Base-by-base conservation (phyloP, 352 stramenopile species). In the Pythium sp. region DNA sequence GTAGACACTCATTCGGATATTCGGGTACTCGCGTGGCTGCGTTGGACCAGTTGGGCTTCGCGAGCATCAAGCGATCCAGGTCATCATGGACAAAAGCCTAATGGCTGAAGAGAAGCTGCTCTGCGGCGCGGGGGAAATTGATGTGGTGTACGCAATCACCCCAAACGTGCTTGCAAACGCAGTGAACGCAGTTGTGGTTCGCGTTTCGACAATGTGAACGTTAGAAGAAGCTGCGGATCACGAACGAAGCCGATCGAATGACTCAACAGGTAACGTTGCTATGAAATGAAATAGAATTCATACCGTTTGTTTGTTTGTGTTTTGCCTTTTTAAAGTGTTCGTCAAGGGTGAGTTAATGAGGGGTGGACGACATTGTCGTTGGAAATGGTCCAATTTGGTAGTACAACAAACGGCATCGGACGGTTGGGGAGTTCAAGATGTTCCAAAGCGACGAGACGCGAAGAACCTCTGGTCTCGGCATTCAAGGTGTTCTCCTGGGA, bases 31-130 rank as follows among this genome's bases (percentile, higher is more conserved):
- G 8, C 78, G 81, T 30, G 84, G 84, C n/a, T 84, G 73, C 49
- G 74, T 91, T 41, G 84, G 84, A 3, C 84, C 84, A 9, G 72
- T 93, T 34, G 84, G 84, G 1, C 70, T 93, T 18, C 81, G 84
- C 26, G 69, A 88, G 54, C 79, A 89, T 41, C 36, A 71, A 3
- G 64, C 38, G 0, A 77, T 86, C n/a, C 72, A 61, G n/a, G 66
- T 93, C n/a, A 70, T 93, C 12, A 11, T 93, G 20, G 82, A 93
- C 54, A 58, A 63, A 9, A 55, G 58, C 36, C 76, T 75, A 32
- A 69, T 76, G 18, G 24, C 66, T 60, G 70, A 69, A 58, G 2
- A 64, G 0, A 71, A 55, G 15, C 67, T 93, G 8, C 75, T 90
- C 34, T 89, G 80, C 49, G 82, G 84, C 32, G 82, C 79, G 32